These are phyloP conservation scores for Claviceps digitariae DNA, from an alignment of 2,329 filamentous ascomycete species.

Conservation along the genomic window DNA sequence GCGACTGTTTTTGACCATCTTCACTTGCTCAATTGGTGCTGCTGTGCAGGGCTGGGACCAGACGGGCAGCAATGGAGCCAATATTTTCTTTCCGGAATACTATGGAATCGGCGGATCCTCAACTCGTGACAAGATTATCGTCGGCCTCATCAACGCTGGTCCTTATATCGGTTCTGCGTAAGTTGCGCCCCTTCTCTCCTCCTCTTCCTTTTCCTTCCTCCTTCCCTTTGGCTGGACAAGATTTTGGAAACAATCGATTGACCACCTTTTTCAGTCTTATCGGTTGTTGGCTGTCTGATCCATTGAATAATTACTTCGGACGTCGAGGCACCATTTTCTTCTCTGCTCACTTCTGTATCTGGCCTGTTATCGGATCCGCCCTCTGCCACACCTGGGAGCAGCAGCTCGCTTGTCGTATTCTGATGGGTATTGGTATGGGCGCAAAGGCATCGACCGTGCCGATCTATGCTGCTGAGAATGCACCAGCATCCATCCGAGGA, in stretches of 20 bases:
- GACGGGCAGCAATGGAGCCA: constrained; percentile 46
- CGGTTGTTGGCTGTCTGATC: constrained; percentile 49
- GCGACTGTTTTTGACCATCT: constrained; percentile 27
- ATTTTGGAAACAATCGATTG: neutral
- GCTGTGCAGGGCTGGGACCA: constrained; percentile 51
- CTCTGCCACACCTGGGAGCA: constrained; percentile 53
- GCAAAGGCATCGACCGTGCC: constrained; percentile 48
- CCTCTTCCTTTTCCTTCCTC: too few relatives aligned
- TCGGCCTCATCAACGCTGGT: constrained; percentile 16
- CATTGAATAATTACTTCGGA: constrained; percentile 47
- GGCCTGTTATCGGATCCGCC: constrained; percentile 42
- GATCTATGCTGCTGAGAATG: constrained; percentile 63
- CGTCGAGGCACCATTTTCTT: constrained; percentile 54
- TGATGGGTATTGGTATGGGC: constrained; percentile 56
- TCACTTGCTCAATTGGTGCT: constrained; percentile 39
- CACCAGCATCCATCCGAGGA: constrained; percentile 55
- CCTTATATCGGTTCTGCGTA: constrained; percentile 33
- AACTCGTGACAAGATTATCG: constrained; percentile 27
- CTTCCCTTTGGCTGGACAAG: constrained; percentile 36
- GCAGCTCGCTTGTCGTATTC: constrained; percentile 50
- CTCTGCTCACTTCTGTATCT: constrained; percentile 32
- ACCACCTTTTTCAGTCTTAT: constrained; percentile 18
- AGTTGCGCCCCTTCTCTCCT: constrained; percentile 20
- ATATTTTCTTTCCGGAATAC: constrained; percentile 39
- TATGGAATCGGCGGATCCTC: constrained; percentile 22